These are phyloP conservation scores for Tulasnella sp. DNA, from an alignment of 768 basidiomycete genomes.

Conservation along the genomic window DNA sequence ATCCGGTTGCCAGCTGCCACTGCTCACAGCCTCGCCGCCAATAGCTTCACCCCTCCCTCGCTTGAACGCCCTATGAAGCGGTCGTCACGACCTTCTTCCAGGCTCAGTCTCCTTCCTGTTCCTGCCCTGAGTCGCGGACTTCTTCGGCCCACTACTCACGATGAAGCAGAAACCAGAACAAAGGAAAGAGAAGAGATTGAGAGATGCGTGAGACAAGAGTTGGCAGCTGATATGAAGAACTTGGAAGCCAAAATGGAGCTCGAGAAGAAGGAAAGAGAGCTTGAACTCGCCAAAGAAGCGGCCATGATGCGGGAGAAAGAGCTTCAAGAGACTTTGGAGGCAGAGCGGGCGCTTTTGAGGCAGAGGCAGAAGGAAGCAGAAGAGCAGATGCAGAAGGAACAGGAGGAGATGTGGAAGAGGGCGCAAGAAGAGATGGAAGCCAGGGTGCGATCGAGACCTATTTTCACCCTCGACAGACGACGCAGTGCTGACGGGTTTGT, in stretches of 20 bases:
- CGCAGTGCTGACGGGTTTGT: constrained; percentile 3
- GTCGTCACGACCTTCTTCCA: neutral
- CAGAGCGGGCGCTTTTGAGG: constrained; percentile 4
- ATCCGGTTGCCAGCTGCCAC: too few relatives aligned
- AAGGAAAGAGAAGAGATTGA: constrained; percentile 6
- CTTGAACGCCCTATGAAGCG: neutral
- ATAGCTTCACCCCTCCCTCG: neutral
- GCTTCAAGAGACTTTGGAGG: neutral
- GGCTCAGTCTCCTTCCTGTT: neutral
- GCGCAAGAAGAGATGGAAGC: constrained; percentile 66
- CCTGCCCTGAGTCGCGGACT: neutral
- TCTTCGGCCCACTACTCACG: neutral
- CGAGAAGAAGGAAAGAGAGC: constrained; percentile 20
- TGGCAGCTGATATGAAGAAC: neutral
- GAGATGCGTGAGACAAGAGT: neutral
- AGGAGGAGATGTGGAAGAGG: constrained; percentile 23
- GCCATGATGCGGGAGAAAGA: constrained; percentile 4
- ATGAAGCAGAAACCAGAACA: neutral
- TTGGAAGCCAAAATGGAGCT: neutral
- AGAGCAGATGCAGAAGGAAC: constrained; percentile 21
- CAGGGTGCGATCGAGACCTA: constrained; percentile 38
- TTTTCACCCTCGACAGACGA: constrained; percentile 8
- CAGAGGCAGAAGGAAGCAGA: constrained; percentile 10
- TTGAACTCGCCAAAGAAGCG: constrained; percentile 20
- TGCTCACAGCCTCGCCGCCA: neutral